Percentiles rank a stretch among this genome's conserved stretches.
Evolutionary conservation across 1,284 basidiomycete genomes (phyloP).

Genomic region (Fomitopsis schrenkii): DNA sequence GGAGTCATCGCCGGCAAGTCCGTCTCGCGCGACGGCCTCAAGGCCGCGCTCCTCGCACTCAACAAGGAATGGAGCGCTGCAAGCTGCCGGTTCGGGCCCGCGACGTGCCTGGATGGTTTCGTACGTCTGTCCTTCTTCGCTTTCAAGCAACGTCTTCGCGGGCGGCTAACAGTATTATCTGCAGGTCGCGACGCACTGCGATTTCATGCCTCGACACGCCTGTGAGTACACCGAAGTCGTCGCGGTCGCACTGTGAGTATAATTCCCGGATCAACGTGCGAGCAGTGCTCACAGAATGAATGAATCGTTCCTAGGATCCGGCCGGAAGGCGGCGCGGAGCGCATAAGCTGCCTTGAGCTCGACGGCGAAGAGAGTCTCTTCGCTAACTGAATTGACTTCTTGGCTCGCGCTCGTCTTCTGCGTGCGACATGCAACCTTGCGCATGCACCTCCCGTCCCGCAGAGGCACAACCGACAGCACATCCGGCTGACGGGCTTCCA

Average conservation of each 20-base stretch:
- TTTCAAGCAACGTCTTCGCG: too few relatives aligned
- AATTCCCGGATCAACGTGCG: not conserved
- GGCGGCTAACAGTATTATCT: not conserved
- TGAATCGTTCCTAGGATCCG: not conserved
- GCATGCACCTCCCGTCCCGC: too few relatives aligned
- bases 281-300: not conserved
- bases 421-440: too few relatives aligned
- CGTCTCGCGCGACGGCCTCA: not conserved
- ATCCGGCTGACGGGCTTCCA: not conserved
- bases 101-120: not conserved
- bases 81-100: not conserved
- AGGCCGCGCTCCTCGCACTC: not conserved
- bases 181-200: not conserved
- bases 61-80: not conserved
- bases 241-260: not conserved
- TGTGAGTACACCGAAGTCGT: constrained; percentile 1
- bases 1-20: not conserved
- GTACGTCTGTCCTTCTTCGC: not conserved
- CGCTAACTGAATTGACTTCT: not conserved
- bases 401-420: too few relatives aligned
- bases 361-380: not conserved
- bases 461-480: not conserved
- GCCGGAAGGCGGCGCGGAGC: not conserved
- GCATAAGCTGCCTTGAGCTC: not conserved
- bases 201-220: not conserved